phyloP scores from a whole-genome alignment of 2,329 filamentous ascomycete genomes.

The Tolypocladium cylindrosporum region DNA sequence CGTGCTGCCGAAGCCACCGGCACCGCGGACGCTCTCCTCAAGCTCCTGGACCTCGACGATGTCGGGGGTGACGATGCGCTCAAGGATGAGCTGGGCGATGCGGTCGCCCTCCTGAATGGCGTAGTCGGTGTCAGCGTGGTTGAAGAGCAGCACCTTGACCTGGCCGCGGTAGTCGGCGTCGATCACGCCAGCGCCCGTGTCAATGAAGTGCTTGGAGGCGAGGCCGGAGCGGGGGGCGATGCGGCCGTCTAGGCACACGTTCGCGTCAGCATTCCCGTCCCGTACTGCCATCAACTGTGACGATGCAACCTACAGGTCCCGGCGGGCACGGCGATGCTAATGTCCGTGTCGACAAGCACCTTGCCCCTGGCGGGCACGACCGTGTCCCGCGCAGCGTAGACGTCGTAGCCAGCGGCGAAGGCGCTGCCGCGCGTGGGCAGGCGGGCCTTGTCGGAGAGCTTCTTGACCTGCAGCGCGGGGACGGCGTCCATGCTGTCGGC shows the following conservation, averaged over 20 bases:
- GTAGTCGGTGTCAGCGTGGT: slow-evolving; percentile 77
- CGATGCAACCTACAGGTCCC: slow-evolving; percentile 65
- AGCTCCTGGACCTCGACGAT: slow-evolving; percentile 83
- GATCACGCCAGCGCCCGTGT: slow-evolving; percentile 92
- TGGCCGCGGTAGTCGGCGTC: slow-evolving; percentile 94
- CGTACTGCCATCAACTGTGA: not conserved
- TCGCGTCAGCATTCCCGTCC: not conserved
- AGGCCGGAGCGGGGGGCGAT: slow-evolving; percentile 87
- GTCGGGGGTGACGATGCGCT: slow-evolving; percentile 89
- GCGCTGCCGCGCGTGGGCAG: slow-evolving; percentile 82
- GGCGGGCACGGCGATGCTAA: slow-evolving; percentile 80
- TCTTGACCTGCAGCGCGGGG: slow-evolving; percentile 75
- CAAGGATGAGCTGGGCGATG: slow-evolving; percentile 85
- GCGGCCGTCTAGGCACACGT: slow-evolving; percentile 58
- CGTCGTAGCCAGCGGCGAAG: slow-evolving; percentile 86
- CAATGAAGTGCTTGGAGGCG: slow-evolving; percentile 89
- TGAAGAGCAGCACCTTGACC: slow-evolving; percentile 92
- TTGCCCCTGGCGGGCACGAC: slow-evolving; percentile 75
- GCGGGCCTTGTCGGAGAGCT: slow-evolving; percentile 68
- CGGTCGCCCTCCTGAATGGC: slow-evolving; percentile 76
- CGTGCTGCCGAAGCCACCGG: slow-evolving; percentile 86
- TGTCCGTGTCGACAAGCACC: slow-evolving; percentile 79
- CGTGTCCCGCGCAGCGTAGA: slow-evolving; percentile 70
- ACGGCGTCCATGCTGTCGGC: slow-evolving; percentile 27
- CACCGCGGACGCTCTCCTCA: slow-evolving; percentile 82